Evolutionary conservation across 192 early-diverging fungal species (phyloP).

Genomic region (Spizellomyces sp.): DNA sequence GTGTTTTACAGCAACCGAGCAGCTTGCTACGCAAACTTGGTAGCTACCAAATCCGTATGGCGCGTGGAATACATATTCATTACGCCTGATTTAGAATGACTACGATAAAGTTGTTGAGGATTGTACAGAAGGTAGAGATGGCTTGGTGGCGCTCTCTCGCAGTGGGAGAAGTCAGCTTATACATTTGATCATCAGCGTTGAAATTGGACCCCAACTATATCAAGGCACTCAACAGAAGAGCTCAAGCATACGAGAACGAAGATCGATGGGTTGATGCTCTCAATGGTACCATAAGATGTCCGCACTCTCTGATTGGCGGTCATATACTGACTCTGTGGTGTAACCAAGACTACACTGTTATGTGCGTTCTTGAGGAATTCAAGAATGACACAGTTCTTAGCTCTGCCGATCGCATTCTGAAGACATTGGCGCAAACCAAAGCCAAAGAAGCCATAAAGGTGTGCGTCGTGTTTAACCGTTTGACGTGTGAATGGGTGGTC

Average conservation of each 20-base stretch:
- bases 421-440: slow-evolving; percentile 75
- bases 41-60: background rate
- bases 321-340: background rate
- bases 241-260: slow-evolving; percentile 62
- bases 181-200: slow-evolving; percentile 51
- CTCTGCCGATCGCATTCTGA: slow-evolving; percentile 87
- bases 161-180: slow-evolving; percentile 3
- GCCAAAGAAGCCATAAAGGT: slow-evolving; percentile 72
- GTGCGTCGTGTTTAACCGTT: slow-evolving; percentile 5
- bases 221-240: slow-evolving; percentile 81
- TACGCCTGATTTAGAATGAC: slow-evolving; percentile 41
- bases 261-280: slow-evolving; percentile 56
- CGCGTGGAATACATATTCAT: background rate
- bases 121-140: slow-evolving; percentile 54
- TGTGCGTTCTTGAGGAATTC: slow-evolving; percentile 95
- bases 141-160: background rate
- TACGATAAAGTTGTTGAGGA: slow-evolving; percentile 81
- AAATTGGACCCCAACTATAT: slow-evolving; percentile 83
- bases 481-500: slow-evolving; percentile 11
- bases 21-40: slow-evolving; percentile 82
- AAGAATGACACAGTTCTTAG: slow-evolving; percentile 77
- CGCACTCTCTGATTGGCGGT: background rate
- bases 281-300: slow-evolving; percentile 34
- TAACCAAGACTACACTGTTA: slow-evolving; percentile 77
- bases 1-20: slow-evolving; percentile 96